These are phyloP conservation scores for Coniophora puteana DNA, from an alignment of 1,284 basidiomycete species.

Conservation along the genomic window DNA sequence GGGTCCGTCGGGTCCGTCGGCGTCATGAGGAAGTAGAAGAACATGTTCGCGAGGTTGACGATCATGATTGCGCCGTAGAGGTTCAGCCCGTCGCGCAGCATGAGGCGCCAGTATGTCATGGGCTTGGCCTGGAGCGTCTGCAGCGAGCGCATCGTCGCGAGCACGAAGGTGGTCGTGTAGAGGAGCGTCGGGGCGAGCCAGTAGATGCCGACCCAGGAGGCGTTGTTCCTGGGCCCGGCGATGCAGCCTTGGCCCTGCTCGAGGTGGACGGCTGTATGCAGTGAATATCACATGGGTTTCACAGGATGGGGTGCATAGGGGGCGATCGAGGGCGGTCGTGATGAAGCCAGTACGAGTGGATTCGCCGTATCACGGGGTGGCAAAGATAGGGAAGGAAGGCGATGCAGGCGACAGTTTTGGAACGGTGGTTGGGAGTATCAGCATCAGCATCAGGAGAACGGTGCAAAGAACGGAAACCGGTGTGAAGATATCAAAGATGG, in stretches of 20 bases:
- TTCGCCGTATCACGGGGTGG: too few species aligned
- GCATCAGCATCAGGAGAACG: too few species aligned
- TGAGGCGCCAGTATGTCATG: constrained; percentile 71
- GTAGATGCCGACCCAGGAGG: constrained; percentile 74
- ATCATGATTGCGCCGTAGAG: constrained; percentile 74
- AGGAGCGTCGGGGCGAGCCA: constrained; percentile 73
- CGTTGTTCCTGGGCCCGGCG: constrained; percentile 64
- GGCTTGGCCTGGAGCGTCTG: constrained; percentile 55
- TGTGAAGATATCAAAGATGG: too few species aligned
- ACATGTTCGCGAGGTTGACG: constrained; percentile 74
- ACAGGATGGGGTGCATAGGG: neutral
- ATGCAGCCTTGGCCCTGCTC: constrained; percentile 74
- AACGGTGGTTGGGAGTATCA: neutral
- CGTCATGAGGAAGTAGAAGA: constrained; percentile 77
- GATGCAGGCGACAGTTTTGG: neutral
- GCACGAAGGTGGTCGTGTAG: constrained; percentile 46
- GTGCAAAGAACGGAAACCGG: too few species aligned
- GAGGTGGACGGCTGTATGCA: constrained; percentile 72
- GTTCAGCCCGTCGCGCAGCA: constrained; percentile 83
- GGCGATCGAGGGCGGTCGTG: constrained; percentile 3
- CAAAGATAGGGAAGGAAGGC: neutral
- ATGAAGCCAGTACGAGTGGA: too few species aligned
- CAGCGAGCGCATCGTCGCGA: constrained; percentile 63
- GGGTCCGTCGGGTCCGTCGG: constrained; percentile 60
- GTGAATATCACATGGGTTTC: constrained; percentile 2